These are phyloP conservation scores for Pleurotus giganteus DNA, from an alignment of 768 basidiomycete genomes.

Conservation along the genomic window DNA sequence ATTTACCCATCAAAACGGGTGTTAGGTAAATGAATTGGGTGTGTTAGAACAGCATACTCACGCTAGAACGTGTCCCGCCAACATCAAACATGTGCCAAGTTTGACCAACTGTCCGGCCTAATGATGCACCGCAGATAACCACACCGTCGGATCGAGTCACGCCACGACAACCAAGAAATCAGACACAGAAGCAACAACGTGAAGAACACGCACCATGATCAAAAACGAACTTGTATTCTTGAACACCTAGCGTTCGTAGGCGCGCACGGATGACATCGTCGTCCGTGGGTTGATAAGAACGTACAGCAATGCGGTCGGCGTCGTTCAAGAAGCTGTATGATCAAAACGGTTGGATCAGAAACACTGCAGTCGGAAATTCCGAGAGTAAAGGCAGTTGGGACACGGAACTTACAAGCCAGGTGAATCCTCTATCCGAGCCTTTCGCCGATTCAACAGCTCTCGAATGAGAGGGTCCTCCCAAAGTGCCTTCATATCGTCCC, in stretches of 20 bases:
- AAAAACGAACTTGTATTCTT: slow-evolving; percentile 68
- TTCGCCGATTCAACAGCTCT: slow-evolving; percentile 55
- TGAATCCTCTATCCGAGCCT: slow-evolving; percentile 60
- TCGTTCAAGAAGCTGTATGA: slow-evolving; percentile 64
- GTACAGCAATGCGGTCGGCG: slow-evolving; percentile 58
- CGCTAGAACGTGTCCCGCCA: slow-evolving; percentile 69
- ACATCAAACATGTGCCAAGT: slow-evolving; percentile 72
- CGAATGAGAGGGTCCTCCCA: slow-evolving; percentile 67
- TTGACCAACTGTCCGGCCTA: slow-evolving; percentile 57
- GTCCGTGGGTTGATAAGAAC: slow-evolving; percentile 68
- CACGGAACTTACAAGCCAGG: slow-evolving; percentile 67
- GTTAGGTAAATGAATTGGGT: neutral
- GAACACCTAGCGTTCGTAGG: slow-evolving; percentile 73
- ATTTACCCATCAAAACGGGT: slow-evolving; percentile 14
- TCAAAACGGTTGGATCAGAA: neutral
- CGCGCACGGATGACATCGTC: slow-evolving; percentile 79
- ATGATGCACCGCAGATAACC: neutral
- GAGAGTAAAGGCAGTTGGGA: neutral
- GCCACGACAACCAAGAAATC: neutral
- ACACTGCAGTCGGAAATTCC: neutral
- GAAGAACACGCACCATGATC: slow-evolving; percentile 53
- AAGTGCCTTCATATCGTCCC: slow-evolving; percentile 63
- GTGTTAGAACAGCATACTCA: slow-evolving; percentile 33
- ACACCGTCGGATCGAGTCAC: neutral
- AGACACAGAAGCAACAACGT: neutral